Evolutionary conservation across 257 asterid genomes (phyloP), one percentile per base, ranked within the genome.

Genomic region (Plantago elongata): DNA sequence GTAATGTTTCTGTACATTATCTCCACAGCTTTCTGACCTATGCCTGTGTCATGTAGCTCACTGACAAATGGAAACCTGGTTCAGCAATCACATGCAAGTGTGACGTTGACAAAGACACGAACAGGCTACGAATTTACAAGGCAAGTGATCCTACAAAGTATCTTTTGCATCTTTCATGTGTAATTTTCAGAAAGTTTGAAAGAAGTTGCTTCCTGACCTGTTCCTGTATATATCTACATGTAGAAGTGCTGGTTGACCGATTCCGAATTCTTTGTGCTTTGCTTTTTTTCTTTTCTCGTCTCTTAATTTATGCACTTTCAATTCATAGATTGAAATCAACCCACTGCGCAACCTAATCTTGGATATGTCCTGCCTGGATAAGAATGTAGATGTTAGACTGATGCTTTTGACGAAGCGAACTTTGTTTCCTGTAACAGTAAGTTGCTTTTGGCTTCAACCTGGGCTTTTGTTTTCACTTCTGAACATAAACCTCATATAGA

Each of bases 11-110:
- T 12, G 10, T 66, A 52, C 40, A 12, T 44, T 27, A 7, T 9
- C n/a, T 9, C 45, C 37, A 43, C 40, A 22, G 7, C 40, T 44
- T 58, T 54, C 42, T 47, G 44, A 43, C 51, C 45, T 8, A 30
- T 69, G 63, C 63, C 60, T 54, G 38, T 69, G 48, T 50, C 27
- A 9, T 58, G 37, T 37, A 82, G 85, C 62, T 79, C 27, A 73
- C 75, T 18, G 80, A 82, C 73, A 75, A 65, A 45, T 63, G 18
- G 68, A 60, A n/a, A 38, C 74, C 84, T 51, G 73, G 70, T 57
- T 72, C 69, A 57, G 78, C 80, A 40, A 45, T 80, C 72, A 47
- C 72, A 49, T 80, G 87, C 79, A 83, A 78, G 69, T 80, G 87
- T 70, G 60, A 54, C 12, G 59, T 65, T 61, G 46, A 49, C 10